Evolutionary conservation across 2,329 filamentous ascomycete genomes (phyloP), one percentile per base, ranked within the genome.

Genomic region (Colletotrichum lini): DNA sequence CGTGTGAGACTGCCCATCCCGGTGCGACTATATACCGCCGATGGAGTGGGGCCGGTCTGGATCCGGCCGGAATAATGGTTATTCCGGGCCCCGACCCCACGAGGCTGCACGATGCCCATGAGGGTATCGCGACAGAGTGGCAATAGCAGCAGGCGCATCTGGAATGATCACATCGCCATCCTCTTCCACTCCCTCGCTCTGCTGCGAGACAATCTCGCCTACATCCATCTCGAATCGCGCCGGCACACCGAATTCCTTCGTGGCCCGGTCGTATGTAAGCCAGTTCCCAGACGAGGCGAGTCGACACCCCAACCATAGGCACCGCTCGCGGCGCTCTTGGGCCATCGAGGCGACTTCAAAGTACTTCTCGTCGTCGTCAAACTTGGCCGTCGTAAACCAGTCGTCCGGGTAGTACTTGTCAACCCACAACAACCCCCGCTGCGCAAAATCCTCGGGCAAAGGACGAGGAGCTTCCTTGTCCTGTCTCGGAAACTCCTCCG

Each of bases 301-400:
- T 8, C 79, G 82, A 56, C 84, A 82, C 0, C 85, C 90, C 0
- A 92, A 78, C 82, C 88, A 91, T 0, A 93, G 76, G 0, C 91
- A 86, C 0, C 91, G 83, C 63, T 90, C 88, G 44, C 85, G 86
- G 7, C 91, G 83, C n/a, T 87, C 82, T 18, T 86, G 85, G 0
- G 83, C 83, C 77, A 91, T 91, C 0, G 88, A 91, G 0, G 89
- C 81, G 0, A 88, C 79, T 75, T 93, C 91, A 56, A 93, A 87
- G 18, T 86, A 87, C 52, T 90, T 87, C 72, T 93, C 91, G 13
- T 92, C 90, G n/a, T 93, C 91, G 35, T 93, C 91, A 6, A 90
- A 84, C 69, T 87, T 86, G 85, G 84, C 0, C 2, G 86, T 85
- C 8, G 78, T 74, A 76, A 93, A 93, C 88, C 89, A 93, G 0